Evolutionary conservation across 805 yeast species (phyloP), one percentile per base, ranked within the genome.

Genomic region (Saccharomycopsis schoenii): DNA sequence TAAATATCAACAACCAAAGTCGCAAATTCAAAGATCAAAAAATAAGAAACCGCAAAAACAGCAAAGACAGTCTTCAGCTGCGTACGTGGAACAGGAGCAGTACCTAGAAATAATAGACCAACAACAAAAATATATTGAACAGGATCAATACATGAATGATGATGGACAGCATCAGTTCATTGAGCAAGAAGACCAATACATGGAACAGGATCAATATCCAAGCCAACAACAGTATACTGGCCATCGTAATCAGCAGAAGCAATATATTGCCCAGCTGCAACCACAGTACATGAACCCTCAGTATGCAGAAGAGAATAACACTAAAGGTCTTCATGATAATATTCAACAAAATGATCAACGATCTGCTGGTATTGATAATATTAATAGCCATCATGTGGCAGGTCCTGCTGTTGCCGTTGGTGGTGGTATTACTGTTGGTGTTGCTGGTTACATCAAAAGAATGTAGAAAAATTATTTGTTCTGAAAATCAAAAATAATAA

Each of bases 201-300:
- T 42, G 24, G 50, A 42, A 17, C 57, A 43, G 52, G 52, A 54
- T 10, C 60, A 43, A 42, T 21, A 42, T 37, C 58, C 42, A 17
- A 54, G 47, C 17, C 58, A 52, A 14, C 57, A 55, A 29, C 57
- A 55, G 19, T 51, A 9, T 25, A 10, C 15, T 19, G 14, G 17
- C 51, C 59, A 24, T 24, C 58, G 40, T 19, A 29, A 29, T 29
- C 34, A 29, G 6, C 34, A 29, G 6, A 29, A 29, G 6, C 34
- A 29, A 6, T 29, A 29, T 29, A 29, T 29, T 29, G 34, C 6
- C 6, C 42, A 37, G 11, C 58, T n/a, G 29, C 36, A 43, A 21
- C 54, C 21, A 14, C 51, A 41, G 15, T 25, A 58, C 11, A 52
- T 51, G 51, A 40, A 36, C 10, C 37, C 41, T n/a, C 21, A 39